phyloP scores from a whole-genome alignment of 1,139 yeast species.

The Geotrichum europaeum region DNA sequence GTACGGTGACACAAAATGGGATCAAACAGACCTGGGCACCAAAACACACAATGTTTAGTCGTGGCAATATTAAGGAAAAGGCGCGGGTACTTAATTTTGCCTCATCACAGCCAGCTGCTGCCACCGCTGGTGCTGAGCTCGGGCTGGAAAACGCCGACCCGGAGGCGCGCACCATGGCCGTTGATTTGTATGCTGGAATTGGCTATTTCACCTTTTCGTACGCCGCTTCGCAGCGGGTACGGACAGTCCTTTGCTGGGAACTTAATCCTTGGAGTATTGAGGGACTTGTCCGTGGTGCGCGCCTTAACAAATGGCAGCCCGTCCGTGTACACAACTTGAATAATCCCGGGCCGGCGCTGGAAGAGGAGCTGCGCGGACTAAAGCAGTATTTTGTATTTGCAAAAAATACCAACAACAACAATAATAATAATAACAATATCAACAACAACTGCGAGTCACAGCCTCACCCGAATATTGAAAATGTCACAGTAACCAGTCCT shows the following conservation, averaged over 20 bases:
- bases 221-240: constrained; percentile 46
- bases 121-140: background rate
- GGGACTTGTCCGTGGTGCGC: constrained; percentile 57
- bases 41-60: constrained; percentile 73
- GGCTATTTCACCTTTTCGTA: constrained; percentile 80
- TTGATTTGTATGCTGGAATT: constrained; percentile 78
- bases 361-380: background rate
- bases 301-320: constrained; percentile 41
- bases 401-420: too few relatives aligned
- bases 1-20: constrained; percentile 63
- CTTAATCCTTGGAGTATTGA: constrained; percentile 79
- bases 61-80: constrained; percentile 86
- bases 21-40: constrained; percentile 83
- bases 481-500: background rate
- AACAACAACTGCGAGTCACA: background rate
- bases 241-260: constrained; percentile 67
- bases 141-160: background rate
- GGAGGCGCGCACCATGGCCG: constrained; percentile 37
- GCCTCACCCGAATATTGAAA: background rate
- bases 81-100: constrained; percentile 45
- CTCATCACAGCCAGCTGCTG: background rate
- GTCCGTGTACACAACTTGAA: background rate
- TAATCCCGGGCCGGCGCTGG: constrained; percentile 23
- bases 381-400: background rate
- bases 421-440: background rate